Conservation (phyloP, 129 eudicot species). For the Apium graveolens region DNA sequence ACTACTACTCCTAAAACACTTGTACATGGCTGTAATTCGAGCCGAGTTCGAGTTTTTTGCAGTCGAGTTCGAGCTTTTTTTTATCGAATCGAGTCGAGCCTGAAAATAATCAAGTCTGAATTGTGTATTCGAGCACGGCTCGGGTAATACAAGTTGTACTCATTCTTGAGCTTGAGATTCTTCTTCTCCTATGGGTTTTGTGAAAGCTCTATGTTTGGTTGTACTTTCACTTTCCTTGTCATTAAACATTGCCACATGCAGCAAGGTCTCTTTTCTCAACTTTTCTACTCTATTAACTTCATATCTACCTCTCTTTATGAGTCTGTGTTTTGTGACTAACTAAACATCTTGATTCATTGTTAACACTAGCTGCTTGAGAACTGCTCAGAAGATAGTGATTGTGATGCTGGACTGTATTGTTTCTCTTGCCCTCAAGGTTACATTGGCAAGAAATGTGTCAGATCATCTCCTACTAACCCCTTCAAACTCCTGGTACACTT, state of each 20-base stretch:
- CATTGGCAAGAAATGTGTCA: slow-evolving; percentile 50
- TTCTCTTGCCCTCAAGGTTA: slow-evolving; percentile 51
- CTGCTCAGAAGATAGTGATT: slow-evolving; percentile 45
- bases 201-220: slow-evolving; percentile 2
- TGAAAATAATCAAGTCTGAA: no score
- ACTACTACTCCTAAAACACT: no score
- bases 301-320: neutral
- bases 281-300: neutral
- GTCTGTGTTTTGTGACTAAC: neutral
- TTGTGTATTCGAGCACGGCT: no score
- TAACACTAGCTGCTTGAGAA: slow-evolving; percentile 39
- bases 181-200: slow-evolving; percentile 7
- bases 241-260: slow-evolving; percentile 24
- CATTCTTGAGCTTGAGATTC: no score
- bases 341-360: neutral
- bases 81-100: no score
- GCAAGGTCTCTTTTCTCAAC: slow-evolving; percentile 39
- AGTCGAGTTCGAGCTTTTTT: no score
- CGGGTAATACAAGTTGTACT: no score
- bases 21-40: no score
- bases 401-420: slow-evolving; percentile 59
- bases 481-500: slow-evolving; percentile 46
- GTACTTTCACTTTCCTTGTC: slow-evolving; percentile 12
- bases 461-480: slow-evolving; percentile 47
- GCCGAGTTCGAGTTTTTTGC: no score